Evolutionary conservation across 2,329 filamentous ascomycete genomes (phyloP).

Genomic region (Didymella pinodella): DNA sequence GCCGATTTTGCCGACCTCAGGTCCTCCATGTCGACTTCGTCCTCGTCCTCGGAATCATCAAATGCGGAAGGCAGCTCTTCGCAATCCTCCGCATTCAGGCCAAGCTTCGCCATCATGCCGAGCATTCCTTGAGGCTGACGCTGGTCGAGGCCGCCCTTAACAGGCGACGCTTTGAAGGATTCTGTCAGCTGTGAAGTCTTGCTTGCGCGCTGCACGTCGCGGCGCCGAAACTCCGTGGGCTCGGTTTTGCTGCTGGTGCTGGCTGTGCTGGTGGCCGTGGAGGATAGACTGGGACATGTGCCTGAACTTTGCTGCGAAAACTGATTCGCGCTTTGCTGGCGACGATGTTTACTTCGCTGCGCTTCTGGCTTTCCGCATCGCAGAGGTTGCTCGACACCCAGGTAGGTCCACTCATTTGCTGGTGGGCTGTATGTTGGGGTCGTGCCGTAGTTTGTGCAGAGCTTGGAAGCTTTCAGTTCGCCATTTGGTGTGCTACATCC

Average conservation of each 20-base stretch:
- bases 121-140: slow-evolving; percentile 12
- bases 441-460: slow-evolving; percentile 30
- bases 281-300: slow-evolving; percentile 17
- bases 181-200: slow-evolving; percentile 33
- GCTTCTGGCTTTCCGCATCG: slow-evolving; percentile 12
- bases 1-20: not conserved
- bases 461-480: slow-evolving; percentile 31
- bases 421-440: slow-evolving; percentile 32
- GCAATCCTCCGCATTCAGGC: slow-evolving; percentile 20
- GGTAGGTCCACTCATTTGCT: slow-evolving; percentile 28
- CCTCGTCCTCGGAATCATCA: slow-evolving; percentile 35
- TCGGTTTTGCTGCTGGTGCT: slow-evolving; percentile 13
- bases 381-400: slow-evolving; percentile 27
- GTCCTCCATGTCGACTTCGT: slow-evolving; percentile 23
- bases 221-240: slow-evolving; percentile 27
- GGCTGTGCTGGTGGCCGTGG: slow-evolving; percentile 13
- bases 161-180: slow-evolving; percentile 20
- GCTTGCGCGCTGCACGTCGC: slow-evolving; percentile 25
- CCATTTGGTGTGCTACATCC: slow-evolving; percentile 18
- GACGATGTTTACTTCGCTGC: slow-evolving; percentile 15
- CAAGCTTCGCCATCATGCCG: slow-evolving; percentile 16
- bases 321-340: slow-evolving; percentile 18
- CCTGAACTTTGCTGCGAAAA: slow-evolving; percentile 13
- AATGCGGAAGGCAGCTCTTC: slow-evolving; percentile 34
- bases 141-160: slow-evolving; percentile 13